phyloP scores from a whole-genome alignment of 1,284 basidiomycete genomes.

The Tetrapyrgos nigripes region DNA sequence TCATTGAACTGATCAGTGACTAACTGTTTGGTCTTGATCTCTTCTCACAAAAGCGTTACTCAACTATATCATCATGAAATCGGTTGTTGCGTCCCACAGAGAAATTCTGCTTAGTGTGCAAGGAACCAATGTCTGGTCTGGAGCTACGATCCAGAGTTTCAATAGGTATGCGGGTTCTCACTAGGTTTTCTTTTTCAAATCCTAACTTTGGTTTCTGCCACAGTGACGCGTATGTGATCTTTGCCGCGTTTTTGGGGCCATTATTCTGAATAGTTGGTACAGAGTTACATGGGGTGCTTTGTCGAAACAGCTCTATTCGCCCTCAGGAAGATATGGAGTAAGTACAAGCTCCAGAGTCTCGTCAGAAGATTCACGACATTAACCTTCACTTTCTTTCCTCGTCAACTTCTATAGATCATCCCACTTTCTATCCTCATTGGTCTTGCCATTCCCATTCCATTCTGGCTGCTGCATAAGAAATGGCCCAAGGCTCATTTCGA shows the following conservation, averaged over 20 bases:
- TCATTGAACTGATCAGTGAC: background rate
- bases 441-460: constrained; percentile 57
- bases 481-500: constrained; percentile 54
- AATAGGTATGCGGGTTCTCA: constrained; percentile 48
- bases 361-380: too few relatives aligned
- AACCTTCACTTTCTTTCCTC: too few relatives aligned
- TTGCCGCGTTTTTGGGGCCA: background rate
- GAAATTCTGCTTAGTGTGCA: constrained; percentile 56
- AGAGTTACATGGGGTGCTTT: constrained; percentile 64
- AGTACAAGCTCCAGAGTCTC: constrained; percentile 15
- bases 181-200: background rate
- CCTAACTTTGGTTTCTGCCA: background rate
- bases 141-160: constrained; percentile 53
- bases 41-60: too few relatives aligned
- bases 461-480: constrained; percentile 55
- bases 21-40: too few relatives aligned
- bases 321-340: constrained; percentile 52
- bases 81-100: constrained; percentile 57
- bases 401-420: constrained; percentile 38
- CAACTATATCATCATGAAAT: constrained; percentile 60
- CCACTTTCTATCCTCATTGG: constrained; percentile 62
- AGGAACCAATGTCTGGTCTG: constrained; percentile 68
- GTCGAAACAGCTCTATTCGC: constrained; percentile 57
- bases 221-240: constrained; percentile 18
- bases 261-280: background rate